These are phyloP conservation scores for Sodiomyces alkalinus DNA, from an alignment of 2,329 filamentous ascomycete species.

Conservation along the genomic window DNA sequence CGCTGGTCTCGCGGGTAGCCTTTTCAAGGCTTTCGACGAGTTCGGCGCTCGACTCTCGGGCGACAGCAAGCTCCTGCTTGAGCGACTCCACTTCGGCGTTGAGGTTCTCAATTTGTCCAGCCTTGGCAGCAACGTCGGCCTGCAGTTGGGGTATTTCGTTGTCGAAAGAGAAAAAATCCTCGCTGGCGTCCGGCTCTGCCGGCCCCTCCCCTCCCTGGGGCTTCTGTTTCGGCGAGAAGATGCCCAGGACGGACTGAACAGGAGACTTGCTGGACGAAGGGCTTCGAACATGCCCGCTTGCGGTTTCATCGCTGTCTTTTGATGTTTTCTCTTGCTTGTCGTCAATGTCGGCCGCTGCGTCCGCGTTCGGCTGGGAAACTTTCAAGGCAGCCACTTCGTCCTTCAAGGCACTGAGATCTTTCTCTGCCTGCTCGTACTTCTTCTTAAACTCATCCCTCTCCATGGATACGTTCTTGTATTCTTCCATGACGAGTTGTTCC, in stretches of 20 bases:
- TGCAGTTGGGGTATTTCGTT: slow-evolving; percentile 75
- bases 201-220: slow-evolving; percentile 17
- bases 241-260: slow-evolving; percentile 29
- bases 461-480: slow-evolving; percentile 71
- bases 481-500: slow-evolving; percentile 84
- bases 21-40: slow-evolving; percentile 53
- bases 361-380: slow-evolving; percentile 13
- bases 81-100: slow-evolving; percentile 53
- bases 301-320: slow-evolving; percentile 12
- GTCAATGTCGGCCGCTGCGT: slow-evolving; percentile 10
- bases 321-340: slow-evolving; percentile 16
- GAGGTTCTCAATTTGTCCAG: slow-evolving; percentile 55
- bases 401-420: slow-evolving; percentile 43
- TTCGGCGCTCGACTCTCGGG: slow-evolving; percentile 54
- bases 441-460: slow-evolving; percentile 72
- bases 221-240: slow-evolving; percentile 33
- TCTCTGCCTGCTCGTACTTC: slow-evolving; percentile 53
- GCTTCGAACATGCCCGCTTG: slow-evolving; percentile 6
- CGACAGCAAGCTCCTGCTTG: slow-evolving; percentile 53
- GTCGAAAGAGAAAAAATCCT: slow-evolving; percentile 88
- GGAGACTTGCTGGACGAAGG: slow-evolving; percentile 26
- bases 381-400: slow-evolving; percentile 40
- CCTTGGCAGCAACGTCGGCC: slow-evolving; percentile 53
- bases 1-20: slow-evolving; percentile 46
- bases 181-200: slow-evolving; percentile 20